Percentiles rank a stretch among this genome's conserved stretches.
Conservation (phyloP, 148 eudicot genomes). For the Cornus florida region DNA sequence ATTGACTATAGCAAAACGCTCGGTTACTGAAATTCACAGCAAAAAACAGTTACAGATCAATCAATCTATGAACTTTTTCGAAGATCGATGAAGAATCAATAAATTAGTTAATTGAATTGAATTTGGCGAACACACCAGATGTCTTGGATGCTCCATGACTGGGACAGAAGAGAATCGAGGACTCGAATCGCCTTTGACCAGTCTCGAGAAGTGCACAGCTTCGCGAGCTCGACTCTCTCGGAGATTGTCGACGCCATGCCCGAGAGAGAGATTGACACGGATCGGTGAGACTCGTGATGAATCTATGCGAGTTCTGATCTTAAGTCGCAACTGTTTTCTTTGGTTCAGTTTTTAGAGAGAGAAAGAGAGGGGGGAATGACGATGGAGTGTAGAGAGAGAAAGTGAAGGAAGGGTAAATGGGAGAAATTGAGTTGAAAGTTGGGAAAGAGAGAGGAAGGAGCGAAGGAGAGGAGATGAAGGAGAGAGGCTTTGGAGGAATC, state of each 20-base stretch:
- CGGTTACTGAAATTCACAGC: slow-evolving; percentile 63
- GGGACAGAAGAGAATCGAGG: slow-evolving; percentile 75
- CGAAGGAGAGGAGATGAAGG: no score
- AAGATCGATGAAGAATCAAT: not conserved
- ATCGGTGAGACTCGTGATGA: not conserved
- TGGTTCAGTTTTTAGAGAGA: not conserved
- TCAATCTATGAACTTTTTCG: slow-evolving; percentile 1
- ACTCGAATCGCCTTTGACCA: slow-evolving; percentile 98
- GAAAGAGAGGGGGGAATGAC: not conserved
- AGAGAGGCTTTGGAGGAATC: not conserved
- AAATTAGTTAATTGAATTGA: not conserved
- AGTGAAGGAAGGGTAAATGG: not conserved
- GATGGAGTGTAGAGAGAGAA: not conserved
- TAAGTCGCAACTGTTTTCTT: not conserved
- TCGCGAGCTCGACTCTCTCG: slow-evolving; percentile 77
- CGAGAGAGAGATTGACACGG: not conserved
- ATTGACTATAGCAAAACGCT: slow-evolving; percentile 91
- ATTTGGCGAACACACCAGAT: slow-evolving; percentile 50
- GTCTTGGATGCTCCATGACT: slow-evolving; percentile 71
- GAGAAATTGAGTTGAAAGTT: not conserved
- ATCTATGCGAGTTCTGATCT: not conserved
- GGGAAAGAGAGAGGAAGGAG: not conserved
- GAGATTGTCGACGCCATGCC: slow-evolving; percentile 62
- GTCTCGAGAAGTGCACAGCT: slow-evolving; percentile 77
- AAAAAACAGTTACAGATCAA: slow-evolving; percentile 4